Conservation (phyloP, 164 flowering plant genomes). For the Berberis vulgaris region DNA sequence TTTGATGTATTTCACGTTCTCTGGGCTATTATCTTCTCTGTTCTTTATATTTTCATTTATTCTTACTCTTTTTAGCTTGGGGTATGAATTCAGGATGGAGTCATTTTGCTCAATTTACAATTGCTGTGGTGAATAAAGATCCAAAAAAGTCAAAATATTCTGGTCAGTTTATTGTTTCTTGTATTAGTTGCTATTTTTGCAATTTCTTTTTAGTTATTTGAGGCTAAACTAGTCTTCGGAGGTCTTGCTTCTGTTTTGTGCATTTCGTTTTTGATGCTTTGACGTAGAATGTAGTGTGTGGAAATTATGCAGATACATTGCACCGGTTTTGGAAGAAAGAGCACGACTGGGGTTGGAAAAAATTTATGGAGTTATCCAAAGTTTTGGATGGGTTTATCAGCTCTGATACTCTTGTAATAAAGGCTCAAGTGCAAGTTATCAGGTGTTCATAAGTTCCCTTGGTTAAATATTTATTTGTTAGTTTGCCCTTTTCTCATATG, state of each 20-base stretch:
- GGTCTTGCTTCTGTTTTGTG: background rate
- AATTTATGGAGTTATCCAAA: conserved; percentile 93
- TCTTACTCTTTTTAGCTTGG: background rate
- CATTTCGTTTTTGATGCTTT: too few species aligned
- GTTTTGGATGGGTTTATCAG: conserved; percentile 86
- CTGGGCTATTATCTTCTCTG: background rate
- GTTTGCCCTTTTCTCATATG: too few species aligned
- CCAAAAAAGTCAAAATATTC: conserved; percentile 93
- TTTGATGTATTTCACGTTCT: conserved; percentile 16
- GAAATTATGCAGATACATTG: conserved; percentile 55
- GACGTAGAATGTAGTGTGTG: too few species aligned
- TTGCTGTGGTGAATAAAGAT: conserved; percentile 93
- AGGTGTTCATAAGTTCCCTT: conserved; percentile 30
- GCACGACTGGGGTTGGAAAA: conserved; percentile 99
- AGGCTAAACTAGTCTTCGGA: conserved; percentile 2
- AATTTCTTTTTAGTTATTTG: background rate
- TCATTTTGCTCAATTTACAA: conserved; percentile 97
- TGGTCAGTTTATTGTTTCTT: conserved; percentile 37
- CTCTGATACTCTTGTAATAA: conserved; percentile 75
- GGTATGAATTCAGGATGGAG: conserved; percentile 65
- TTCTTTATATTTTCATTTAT: conserved; percentile 2
- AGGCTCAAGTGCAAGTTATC: conserved; percentile 96
- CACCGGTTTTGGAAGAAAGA: conserved; percentile 95
- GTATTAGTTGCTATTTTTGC: background rate
- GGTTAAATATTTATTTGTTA: background rate